Percentiles rank a stretch among this genome's conserved stretches.
phyloP scores from a whole-genome alignment of 305 asterid genomes.

The Fraxinus paxiana region DNA sequence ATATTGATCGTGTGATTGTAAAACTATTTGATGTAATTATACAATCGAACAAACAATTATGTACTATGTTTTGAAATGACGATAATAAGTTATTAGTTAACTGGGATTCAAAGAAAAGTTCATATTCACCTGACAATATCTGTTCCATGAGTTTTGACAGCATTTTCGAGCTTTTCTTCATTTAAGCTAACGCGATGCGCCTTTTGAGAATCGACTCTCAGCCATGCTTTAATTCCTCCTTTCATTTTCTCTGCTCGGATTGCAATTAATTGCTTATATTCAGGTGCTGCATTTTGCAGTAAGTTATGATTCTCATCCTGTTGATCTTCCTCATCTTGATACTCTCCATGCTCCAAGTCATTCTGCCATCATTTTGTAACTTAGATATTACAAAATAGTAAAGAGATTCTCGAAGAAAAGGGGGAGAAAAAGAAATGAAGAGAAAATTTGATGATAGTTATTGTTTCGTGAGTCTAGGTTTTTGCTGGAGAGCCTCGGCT shows the following conservation, averaged over 20 bases:
- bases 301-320: conserved; percentile 26
- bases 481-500: not conserved
- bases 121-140: conserved; percentile 53
- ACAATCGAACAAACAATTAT: not conserved
- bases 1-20: not conserved
- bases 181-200: conserved; percentile 71
- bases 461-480: not conserved
- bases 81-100: not conserved
- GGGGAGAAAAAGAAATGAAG: not conserved
- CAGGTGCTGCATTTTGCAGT: conserved; percentile 38
- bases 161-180: conserved; percentile 72
- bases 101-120: not conserved
- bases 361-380: not conserved
- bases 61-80: not conserved
- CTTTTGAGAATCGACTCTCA: conserved; percentile 39
- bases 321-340: conserved; percentile 39
- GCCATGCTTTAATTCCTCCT: conserved; percentile 59
- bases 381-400: not conserved
- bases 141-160: conserved; percentile 57
- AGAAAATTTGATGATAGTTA: not conserved
- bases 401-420: not conserved
- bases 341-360: conserved; percentile 27
- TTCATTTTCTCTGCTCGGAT: conserved; percentile 60
- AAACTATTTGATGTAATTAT: not conserved
- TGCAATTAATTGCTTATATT: conserved; percentile 62